A percentile compares a stretch with the other conserved stretches of the same genome.
Evolutionary conservation across 345 rosid genomes (phyloP).

Genomic region (Turritis glabra): DNA sequence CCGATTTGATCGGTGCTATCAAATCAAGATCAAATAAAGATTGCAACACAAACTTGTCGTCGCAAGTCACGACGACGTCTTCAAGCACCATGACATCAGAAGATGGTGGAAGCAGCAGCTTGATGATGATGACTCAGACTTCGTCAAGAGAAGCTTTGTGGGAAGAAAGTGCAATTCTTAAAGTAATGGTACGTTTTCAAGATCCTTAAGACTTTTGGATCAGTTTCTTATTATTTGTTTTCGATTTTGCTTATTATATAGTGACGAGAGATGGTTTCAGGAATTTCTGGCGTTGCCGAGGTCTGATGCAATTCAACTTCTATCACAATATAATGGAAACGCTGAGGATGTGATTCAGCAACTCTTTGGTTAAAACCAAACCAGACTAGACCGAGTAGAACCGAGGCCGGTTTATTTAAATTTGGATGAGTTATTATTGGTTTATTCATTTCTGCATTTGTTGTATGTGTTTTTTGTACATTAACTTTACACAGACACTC

Average conservation of each 20-base stretch:
- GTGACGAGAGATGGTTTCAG: slow-evolving; percentile 44
- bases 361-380: slow-evolving; percentile 49
- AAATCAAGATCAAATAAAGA: slow-evolving; percentile 62
- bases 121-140: slow-evolving; percentile 49
- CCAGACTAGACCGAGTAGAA: slow-evolving; percentile 22
- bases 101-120: slow-evolving; percentile 69
- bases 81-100: slow-evolving; percentile 68
- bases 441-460: slow-evolving; percentile 34
- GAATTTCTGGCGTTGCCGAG: slow-evolving; percentile 98
- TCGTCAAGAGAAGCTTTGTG: slow-evolving; percentile 65
- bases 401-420: not conserved
- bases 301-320: slow-evolving; percentile 93
- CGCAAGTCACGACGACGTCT: slow-evolving; percentile 71
- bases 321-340: slow-evolving; percentile 79
- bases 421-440: slow-evolving; percentile 31
- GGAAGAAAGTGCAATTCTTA: slow-evolving; percentile 86
- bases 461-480: slow-evolving; percentile 23
- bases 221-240: not conserved
- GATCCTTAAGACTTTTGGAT: not conserved
- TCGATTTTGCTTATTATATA: not conserved
- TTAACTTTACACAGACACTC: slow-evolving; percentile 22
- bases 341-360: slow-evolving; percentile 88
- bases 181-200: slow-evolving; percentile 85
- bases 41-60: slow-evolving; percentile 72
- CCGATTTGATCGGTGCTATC: slow-evolving; percentile 51